Percentiles rank a stretch among this genome's conserved stretches.
These are phyloP conservation scores for Lecanosticta acicola DNA, from an alignment of 2,329 filamentous ascomycete genomes.

Conservation along the genomic window DNA sequence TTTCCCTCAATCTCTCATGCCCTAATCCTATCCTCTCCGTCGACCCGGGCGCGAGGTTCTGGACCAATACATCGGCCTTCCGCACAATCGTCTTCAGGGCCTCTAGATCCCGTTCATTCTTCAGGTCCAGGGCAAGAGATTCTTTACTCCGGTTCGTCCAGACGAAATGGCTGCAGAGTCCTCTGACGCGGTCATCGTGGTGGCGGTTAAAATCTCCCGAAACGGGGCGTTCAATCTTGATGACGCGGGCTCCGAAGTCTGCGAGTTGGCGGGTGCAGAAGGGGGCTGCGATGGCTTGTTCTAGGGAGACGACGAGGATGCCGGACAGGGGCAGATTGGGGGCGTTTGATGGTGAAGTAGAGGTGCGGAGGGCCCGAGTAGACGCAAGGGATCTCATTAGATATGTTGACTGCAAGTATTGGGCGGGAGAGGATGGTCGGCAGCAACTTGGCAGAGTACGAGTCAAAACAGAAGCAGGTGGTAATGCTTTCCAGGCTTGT, in stretches of 20 bases:
- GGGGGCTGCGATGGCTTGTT: constrained; percentile 28
- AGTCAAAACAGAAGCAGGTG: no score
- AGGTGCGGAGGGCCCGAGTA: no score
- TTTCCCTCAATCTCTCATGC: constrained; percentile 67
- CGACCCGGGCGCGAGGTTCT: constrained; percentile 88
- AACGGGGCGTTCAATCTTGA: constrained; percentile 39
- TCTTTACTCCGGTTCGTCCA: constrained; percentile 82
- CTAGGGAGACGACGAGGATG: constrained; percentile 23
- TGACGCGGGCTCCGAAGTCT: constrained; percentile 41
- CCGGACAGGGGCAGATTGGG: constrained; percentile 22
- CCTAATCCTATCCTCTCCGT: constrained; percentile 88
- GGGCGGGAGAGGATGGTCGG: neutral
- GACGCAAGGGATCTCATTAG: no score
- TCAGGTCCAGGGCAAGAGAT: constrained; percentile 82
- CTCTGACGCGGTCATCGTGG: constrained; percentile 25
- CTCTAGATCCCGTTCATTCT: constrained; percentile 71
- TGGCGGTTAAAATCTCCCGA: constrained; percentile 27
- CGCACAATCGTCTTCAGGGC: constrained; percentile 78
- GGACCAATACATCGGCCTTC: constrained; percentile 84
- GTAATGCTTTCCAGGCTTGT: no score
- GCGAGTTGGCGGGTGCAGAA: constrained; percentile 40
- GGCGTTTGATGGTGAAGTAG: no score
- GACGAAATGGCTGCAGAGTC: constrained; percentile 25
- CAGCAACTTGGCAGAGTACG: neutral
- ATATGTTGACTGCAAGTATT: no score